Percentiles rank a stretch among this genome's conserved stretches.
phyloP scores from a whole-genome alignment of 345 rosid genomes.

The Brassica incana region DNA sequence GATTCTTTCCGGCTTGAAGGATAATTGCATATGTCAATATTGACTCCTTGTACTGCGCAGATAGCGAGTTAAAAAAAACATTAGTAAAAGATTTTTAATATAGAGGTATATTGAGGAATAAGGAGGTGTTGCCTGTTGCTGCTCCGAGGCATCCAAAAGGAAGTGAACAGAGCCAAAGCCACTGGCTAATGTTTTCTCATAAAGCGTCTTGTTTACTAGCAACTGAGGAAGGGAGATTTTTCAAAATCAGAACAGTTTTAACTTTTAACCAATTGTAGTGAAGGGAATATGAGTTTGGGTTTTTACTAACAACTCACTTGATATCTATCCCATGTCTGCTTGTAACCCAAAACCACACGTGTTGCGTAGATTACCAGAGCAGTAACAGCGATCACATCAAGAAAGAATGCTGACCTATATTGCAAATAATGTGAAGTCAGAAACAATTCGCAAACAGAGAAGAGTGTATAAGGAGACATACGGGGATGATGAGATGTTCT shows the following conservation, averaged over 20 bases:
- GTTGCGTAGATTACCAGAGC: conserved; percentile 78
- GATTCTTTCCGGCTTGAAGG: conserved; percentile 59
- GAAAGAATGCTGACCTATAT: conserved; percentile 81
- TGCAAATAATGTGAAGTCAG: conserved; percentile 6
- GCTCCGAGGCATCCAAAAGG: conserved; percentile 96
- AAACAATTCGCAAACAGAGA: background rate
- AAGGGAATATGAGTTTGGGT: conserved; percentile 12
- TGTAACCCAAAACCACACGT: conserved; percentile 93
- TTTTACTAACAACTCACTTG: conserved; percentile 56
- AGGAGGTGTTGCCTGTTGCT: conserved; percentile 70
- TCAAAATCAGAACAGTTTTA: conserved; percentile 18
- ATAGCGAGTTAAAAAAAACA: conserved; percentile 1
- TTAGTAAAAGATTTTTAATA: background rate
- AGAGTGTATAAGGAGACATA: conserved; percentile 39
- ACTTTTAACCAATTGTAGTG: conserved; percentile 11
- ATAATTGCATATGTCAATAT: conserved; percentile 81
- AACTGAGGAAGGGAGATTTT: conserved; percentile 47
- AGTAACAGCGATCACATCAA: conserved; percentile 76
- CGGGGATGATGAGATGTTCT: conserved; percentile 83
- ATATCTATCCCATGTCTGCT: conserved; percentile 97
- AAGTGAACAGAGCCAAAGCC: conserved; percentile 94
- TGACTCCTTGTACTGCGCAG: conserved; percentile 93
- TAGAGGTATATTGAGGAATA: conserved; percentile 5
- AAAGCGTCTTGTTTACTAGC: conserved; percentile 87
- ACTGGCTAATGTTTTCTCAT: conserved; percentile 95